Evolutionary conservation across 73 alveolate species (phyloP), one percentile per base, ranked within the genome.

Genomic region (Paraurostyla sp.): DNA sequence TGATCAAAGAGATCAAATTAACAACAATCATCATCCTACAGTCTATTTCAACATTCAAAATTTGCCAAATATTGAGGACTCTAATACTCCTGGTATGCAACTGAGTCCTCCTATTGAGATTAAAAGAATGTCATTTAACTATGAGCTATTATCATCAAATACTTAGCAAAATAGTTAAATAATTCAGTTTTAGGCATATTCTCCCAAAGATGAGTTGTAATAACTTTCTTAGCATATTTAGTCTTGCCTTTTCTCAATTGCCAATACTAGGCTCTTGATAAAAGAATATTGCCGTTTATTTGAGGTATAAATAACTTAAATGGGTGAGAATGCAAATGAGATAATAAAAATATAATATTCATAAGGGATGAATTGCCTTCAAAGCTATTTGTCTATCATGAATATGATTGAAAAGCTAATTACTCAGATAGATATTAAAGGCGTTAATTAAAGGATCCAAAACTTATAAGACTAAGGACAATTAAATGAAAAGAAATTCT

Each of bases 271-370:
- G 42, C 6, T 6, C 16, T 20, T 78, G 23, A 78, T 54, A 23
- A n/a, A 6, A 36, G 80, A 78, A 54, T 78, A 78, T 36, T 78
- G 60, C 58, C 27, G 52, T 7, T 7, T 54, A 11, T 78, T 78
- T 40, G 38, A 78, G 33, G 33, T 11, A 1, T 4, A 30, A 9
- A 40, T 52, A 50, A 30, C 3, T 27, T 11, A 78, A 18, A 59
- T 42, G 76, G 78, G 78, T 3, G 89, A 78, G 32, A 60, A 78
- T 35, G 76, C 65, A 0, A 78, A 78, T 78, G 89, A 78, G 35
- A 78, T 78, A 2, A 78, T 78, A 32, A 49, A 36, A 23, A 78
- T 40, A n/a, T 23, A 78, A 27, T 78, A 52, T 38, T 4, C 59
- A 6, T 15, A 78, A 7, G 78, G 89, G 13, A 52, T 36, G 35